phyloP scores from a whole-genome alignment of 1,284 basidiomycete genomes.

The Quambalaria eucalypti region DNA sequence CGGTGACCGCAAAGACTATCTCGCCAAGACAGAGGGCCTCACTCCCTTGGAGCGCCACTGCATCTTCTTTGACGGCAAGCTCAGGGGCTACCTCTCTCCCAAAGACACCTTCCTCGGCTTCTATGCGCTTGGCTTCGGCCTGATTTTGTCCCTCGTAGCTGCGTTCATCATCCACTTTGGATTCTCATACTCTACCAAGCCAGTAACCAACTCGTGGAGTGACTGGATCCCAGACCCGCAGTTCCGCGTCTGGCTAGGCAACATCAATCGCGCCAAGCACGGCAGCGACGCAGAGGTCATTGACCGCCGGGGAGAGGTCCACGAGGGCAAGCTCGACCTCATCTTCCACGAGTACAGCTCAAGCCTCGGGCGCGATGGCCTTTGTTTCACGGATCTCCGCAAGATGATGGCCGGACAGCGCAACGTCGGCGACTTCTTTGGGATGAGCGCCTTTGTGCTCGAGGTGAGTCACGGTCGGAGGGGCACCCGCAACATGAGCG shows the following conservation, averaged over 20 bases:
- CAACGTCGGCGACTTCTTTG: neutral
- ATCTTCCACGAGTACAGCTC: neutral
- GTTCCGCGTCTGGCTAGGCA: neutral
- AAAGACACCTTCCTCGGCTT: slow-evolving; percentile 2
- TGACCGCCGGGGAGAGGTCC: neutral
- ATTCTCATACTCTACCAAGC: neutral
- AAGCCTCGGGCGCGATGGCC: neutral
- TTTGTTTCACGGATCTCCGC: neutral
- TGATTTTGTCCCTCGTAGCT: neutral
- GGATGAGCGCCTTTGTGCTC: neutral
- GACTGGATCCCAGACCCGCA: neutral
- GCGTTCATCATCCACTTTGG: neutral
- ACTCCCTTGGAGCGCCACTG: neutral
- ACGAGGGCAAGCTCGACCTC: neutral
- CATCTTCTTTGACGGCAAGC: neutral
- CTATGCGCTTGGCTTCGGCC: neutral
- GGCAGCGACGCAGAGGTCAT: neutral
- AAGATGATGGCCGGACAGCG: neutral
- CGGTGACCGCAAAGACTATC: neutral
- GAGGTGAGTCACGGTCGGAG: no score
- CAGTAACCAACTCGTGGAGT: neutral
- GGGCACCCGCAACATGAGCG: no score
- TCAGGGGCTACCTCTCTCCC: neutral
- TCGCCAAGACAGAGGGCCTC: neutral
- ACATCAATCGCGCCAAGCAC: neutral